Conservation (phyloP, 345 rosid genomes). For the Gossypioides kirkii region DNA sequence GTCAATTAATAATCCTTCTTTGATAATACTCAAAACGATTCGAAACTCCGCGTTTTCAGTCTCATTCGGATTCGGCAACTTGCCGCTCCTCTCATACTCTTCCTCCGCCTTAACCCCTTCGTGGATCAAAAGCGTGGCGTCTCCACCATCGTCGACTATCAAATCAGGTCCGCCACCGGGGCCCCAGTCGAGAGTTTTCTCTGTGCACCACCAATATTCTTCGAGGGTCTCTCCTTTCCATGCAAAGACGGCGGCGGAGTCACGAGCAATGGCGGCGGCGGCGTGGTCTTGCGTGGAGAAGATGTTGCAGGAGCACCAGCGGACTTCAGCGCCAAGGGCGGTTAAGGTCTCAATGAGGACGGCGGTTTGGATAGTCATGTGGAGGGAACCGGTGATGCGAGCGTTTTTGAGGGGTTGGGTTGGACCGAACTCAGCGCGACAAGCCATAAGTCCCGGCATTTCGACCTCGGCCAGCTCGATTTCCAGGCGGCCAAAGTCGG, state of each 20-base stretch:
- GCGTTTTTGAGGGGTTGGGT: constrained; percentile 83
- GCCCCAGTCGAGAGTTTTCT: constrained; percentile 92
- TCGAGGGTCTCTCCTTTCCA: constrained; percentile 91
- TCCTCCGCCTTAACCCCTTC: constrained; percentile 96
- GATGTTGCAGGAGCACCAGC: constrained; percentile 97
- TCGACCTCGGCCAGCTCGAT: constrained; percentile 81
- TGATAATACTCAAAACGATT: constrained; percentile 52
- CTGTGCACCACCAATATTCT: constrained; percentile 99
- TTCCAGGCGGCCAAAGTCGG: constrained; percentile 87
- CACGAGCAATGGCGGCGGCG: constrained; percentile 85
- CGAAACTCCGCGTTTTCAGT: constrained; percentile 60
- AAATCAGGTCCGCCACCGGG: constrained; percentile 85
- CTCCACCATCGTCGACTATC: constrained; percentile 89
- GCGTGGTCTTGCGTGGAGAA: constrained; percentile 94
- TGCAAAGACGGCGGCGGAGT: constrained; percentile 84
- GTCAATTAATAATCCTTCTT: constrained; percentile 53
- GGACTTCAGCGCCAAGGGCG: constrained; percentile 81
- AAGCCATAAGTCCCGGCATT: constrained; percentile 86
- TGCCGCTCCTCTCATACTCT: constrained; percentile 58
- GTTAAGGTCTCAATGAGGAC: constrained; percentile 91
- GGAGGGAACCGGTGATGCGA: constrained; percentile 80
- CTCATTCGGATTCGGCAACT: constrained; percentile 58
- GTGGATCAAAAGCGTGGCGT: constrained; percentile 81
- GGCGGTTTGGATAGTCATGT: constrained; percentile 94
- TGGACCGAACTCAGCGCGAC: constrained; percentile 76